These are phyloP conservation scores for Scenedesmus sp. DNA, from an alignment of 163 green algal genomes.

Conservation along the genomic window DNA sequence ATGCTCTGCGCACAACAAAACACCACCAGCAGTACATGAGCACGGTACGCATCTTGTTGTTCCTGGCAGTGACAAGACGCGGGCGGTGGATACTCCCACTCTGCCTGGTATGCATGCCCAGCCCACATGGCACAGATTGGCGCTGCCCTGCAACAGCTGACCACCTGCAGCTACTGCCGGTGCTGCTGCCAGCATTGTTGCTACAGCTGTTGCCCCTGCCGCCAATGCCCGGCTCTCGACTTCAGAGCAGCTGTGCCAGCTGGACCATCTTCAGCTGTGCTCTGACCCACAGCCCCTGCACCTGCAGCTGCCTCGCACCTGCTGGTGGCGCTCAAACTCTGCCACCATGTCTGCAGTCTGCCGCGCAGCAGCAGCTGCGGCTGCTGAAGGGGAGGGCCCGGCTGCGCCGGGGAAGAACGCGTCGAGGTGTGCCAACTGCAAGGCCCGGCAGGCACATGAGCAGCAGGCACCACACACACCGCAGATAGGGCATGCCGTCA, in stretches of 20 bases:
- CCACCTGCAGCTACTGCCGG: neutral
- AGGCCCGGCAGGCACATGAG: neutral
- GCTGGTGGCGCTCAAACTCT: constrained; percentile 39
- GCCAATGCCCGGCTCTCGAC: neutral
- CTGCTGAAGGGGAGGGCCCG: neutral
- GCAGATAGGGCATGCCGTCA: too few species aligned
- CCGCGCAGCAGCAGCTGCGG: neutral
- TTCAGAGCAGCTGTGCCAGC: neutral
- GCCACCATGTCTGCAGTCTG: constrained; percentile 13
- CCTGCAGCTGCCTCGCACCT: neutral
- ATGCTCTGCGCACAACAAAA: neutral
- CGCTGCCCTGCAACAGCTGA: neutral
- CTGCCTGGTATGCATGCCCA: too few species aligned
- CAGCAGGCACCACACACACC: too few species aligned
- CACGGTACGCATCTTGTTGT: neutral
- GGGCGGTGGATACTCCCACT: too few species aligned
- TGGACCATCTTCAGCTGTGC: neutral
- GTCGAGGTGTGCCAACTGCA: constrained; percentile 46
- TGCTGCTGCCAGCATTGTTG: neutral
- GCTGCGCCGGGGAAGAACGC: constrained; percentile 42
- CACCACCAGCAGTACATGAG: neutral
- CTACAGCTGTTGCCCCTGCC: neutral
- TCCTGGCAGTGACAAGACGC: too few species aligned
- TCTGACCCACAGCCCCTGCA: neutral
- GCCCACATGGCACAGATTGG: too few species aligned